Base-by-base conservation (phyloP, 306 rosid species). In the Corylus avellana region DNA sequence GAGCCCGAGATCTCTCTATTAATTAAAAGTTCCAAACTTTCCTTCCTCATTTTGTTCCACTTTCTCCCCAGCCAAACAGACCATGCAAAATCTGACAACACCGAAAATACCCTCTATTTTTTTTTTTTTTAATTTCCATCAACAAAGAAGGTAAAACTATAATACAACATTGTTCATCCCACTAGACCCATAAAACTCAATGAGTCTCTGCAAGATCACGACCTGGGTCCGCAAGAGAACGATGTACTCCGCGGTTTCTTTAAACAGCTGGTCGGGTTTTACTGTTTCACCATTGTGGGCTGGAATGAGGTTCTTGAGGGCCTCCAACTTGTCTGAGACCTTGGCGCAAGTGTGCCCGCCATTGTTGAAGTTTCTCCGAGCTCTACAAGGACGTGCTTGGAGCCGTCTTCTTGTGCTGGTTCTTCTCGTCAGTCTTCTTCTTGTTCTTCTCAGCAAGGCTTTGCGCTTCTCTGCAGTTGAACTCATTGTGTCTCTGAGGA, bases 191-290 rank as follows among this genome's bases (percentile, higher is more conserved):
- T 95, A 91, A 80, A 49, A 82, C 76, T 91, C 87, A 20, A 95
- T 12, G 42, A 94, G 89, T 72, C 87, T 92, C 92, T 95, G 97
- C 80, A 95, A 86, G 81, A 95, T 20, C 77, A 86, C 82, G 66
- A 95, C 96, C 75, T 87, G 85, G 70, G 92, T 84, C 82, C 85
- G 75, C 42, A 95, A 75, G 48, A 84, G 85, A 63, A 92, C 84
- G 72, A 95, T 95, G 88, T 92, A 95, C 55, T 94, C 96, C 14
- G 98, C 98, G 12, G 98, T 91, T 80, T 92, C 91, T 75, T 90
- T 77, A 66, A 92, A 91, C 88, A 95, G 76, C 12, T 81, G 84
- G 48, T 95, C 98, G 8, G 94, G 72, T 77, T 89, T 84, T 51
- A 84, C 82, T 13, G 11, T 70, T 16, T 88, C 89, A 20, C 42